Percentiles rank a stretch among this genome's conserved stretches.
Conservation (phyloP, 2,329 filamentous ascomycete species). For the Ophiostoma montium region DNA sequence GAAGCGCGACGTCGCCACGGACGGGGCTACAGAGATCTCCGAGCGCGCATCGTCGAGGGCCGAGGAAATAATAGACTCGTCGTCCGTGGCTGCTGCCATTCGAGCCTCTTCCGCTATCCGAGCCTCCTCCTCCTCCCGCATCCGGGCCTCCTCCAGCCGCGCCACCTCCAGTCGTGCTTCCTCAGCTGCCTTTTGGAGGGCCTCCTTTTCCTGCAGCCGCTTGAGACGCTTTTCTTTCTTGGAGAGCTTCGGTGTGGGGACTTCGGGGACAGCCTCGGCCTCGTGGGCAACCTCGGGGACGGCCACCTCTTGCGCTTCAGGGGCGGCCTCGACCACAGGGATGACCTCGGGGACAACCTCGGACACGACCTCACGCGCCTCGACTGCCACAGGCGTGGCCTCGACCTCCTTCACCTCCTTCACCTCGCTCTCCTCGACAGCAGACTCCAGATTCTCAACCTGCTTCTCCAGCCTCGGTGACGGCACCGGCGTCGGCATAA, state of each 20-base stretch:
- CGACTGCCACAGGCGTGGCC: no score
- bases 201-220: no score
- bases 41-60: not conserved
- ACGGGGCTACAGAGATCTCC: not conserved
- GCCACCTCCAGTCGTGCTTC: no score
- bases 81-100: not conserved
- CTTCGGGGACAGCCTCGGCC: not conserved
- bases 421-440: no score
- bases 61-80: not conserved
- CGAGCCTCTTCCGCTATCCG: no score
- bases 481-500: slow-evolving; percentile 42
- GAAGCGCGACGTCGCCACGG: slow-evolving; percentile 2
- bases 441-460: slow-evolving; percentile 10
- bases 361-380: not conserved
- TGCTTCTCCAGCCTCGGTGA: slow-evolving; percentile 35
- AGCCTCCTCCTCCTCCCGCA: not conserved
- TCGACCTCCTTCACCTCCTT: no score
- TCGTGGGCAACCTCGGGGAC: not conserved
- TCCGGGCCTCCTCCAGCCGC: no score
- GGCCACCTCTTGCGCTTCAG: no score
- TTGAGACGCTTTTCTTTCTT: not conserved
- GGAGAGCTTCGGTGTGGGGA: not conserved
- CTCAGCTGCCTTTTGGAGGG: no score
- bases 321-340: not conserved
- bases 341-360: not conserved